Evolutionary conservation across 148 eudicot genomes (phyloP).

Genomic region (Nepenthes gracilis): DNA sequence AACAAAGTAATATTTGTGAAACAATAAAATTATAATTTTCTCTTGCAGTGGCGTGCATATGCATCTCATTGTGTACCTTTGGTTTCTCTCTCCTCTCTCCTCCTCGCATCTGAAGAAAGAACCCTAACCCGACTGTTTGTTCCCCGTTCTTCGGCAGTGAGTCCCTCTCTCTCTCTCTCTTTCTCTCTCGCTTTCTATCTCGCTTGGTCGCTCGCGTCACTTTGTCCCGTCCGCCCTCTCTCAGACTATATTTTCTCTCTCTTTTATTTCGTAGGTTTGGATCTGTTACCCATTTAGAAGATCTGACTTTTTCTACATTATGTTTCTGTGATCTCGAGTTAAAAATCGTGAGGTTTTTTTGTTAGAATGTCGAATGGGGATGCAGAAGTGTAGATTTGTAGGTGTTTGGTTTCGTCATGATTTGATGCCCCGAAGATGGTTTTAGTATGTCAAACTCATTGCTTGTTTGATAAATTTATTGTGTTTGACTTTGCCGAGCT

Average conservation of each 20-base stretch:
- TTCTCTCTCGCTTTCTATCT: too few relatives aligned
- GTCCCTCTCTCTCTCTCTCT: conserved; percentile 3
- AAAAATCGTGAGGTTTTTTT: neutral
- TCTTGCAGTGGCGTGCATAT: too few relatives aligned
- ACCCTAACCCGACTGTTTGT: conserved; percentile 5
- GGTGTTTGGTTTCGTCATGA: neutral
- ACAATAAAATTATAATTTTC: too few relatives aligned
- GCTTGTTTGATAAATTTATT: neutral
- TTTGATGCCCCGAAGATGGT: neutral
- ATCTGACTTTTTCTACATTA: neutral
- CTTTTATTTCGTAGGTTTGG: conserved; percentile 1
- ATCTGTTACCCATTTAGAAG: conserved; percentile 4
- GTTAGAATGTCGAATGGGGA: neutral
- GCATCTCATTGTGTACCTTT: too few relatives aligned
- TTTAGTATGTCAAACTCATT: neutral
- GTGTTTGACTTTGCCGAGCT: too few relatives aligned
- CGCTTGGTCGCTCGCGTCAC: neutral
- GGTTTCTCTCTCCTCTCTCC: conserved; percentile 1
- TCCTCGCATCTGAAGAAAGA: conserved; percentile 4
- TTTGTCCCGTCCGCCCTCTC: neutral
- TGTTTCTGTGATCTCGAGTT: neutral
- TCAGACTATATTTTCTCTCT: neutral
- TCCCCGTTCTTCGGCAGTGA: conserved; percentile 14
- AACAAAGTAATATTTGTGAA: too few relatives aligned
- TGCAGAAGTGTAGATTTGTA: neutral